Conservation (phyloP, 2,329 filamentous ascomycete genomes). For the Trichoderma brevicompactum region DNA sequence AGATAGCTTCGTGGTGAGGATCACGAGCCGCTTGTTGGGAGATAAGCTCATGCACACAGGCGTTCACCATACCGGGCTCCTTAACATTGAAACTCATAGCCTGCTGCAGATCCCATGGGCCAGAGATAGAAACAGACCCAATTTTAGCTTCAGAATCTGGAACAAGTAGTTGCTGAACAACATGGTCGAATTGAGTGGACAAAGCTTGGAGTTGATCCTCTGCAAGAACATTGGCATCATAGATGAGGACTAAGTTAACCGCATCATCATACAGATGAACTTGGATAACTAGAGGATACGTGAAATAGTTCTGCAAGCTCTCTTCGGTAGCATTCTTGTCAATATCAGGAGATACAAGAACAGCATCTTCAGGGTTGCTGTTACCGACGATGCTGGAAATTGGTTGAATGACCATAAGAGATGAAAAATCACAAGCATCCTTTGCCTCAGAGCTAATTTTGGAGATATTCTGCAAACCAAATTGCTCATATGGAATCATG, state of each 20-base stretch:
- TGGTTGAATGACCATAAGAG: slow-evolving; percentile 37
- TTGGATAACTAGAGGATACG: slow-evolving; percentile 23
- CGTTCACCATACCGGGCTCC: background rate
- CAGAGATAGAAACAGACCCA: background rate
- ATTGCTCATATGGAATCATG: slow-evolving; percentile 32
- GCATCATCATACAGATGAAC: slow-evolving; percentile 9
- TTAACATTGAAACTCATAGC: slow-evolving; percentile 12
- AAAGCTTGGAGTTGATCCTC: slow-evolving; percentile 6
- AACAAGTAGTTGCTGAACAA: slow-evolving; percentile 17
- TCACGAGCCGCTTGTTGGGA: slow-evolving; percentile 9
- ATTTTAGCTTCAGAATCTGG: background rate
- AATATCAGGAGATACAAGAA: background rate
- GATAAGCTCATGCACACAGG: slow-evolving; percentile 38
- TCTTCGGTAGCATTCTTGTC: background rate
- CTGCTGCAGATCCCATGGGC: slow-evolving; percentile 17
- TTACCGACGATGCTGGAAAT: background rate
- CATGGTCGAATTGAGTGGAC: slow-evolving; percentile 17
- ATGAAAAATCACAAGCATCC: slow-evolving; percentile 37
- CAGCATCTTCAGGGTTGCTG: background rate
- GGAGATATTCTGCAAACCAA: slow-evolving; percentile 33
- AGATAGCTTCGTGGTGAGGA: slow-evolving; percentile 28
- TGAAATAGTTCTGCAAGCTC: slow-evolving; percentile 22
- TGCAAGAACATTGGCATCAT: background rate
- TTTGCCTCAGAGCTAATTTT: slow-evolving; percentile 30
- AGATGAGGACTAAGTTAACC: slow-evolving; percentile 5